Base-by-base conservation (phyloP, 139 green algal species). In the Marvania coccoides region DNA sequence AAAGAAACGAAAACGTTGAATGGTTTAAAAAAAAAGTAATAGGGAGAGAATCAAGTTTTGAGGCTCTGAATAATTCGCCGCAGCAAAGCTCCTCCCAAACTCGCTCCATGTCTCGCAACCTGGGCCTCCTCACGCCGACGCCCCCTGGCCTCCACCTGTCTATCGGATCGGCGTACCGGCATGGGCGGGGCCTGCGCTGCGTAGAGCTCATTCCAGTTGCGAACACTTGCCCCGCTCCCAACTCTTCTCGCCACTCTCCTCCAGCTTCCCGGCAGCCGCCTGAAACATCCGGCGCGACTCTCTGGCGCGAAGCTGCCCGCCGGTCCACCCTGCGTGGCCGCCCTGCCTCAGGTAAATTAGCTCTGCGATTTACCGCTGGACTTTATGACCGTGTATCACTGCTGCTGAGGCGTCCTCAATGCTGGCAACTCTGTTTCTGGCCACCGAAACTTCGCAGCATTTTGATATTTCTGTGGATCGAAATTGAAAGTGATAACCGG, bases 121-220 rank as follows among this genome's bases (percentile, higher is more conserved):
- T 29, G 23, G 54, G 64, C 39, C 64, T 26, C 31, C 47, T n/a
- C 29, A 56, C 39, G 4, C 53, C n/a, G 12, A 71, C 1, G 38
- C 64, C 53, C 29, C 45, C 38, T 4, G 37, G 13, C 53, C 29
- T 51, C 64, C 64, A 71, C 0, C 64, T 37, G 4, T 38, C n/a
- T 19, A 39, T 71, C 64, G 3, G 30, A n/a, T 10, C 53, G 38
- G 24, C 42, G 29, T 0, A 64, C 30, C 39, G 64, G 64, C n/a
- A n/a, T n/a, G n/a, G n/a, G n/a, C n/a, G n/a, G n/a, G 9, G 39
- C 28, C 8, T 13, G 23, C 0, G 35, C 51, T 9, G 54, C 23
- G 30, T 70, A 71, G 24, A 75, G 31, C 53, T 64, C 58, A 23
- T 68, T 66, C 69, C 69, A 75, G 6, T 39, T 37, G 0, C 69